Evolutionary conservation across 768 basidiomycete genomes (phyloP).

Genomic region (Suillus hirtellus): DNA sequence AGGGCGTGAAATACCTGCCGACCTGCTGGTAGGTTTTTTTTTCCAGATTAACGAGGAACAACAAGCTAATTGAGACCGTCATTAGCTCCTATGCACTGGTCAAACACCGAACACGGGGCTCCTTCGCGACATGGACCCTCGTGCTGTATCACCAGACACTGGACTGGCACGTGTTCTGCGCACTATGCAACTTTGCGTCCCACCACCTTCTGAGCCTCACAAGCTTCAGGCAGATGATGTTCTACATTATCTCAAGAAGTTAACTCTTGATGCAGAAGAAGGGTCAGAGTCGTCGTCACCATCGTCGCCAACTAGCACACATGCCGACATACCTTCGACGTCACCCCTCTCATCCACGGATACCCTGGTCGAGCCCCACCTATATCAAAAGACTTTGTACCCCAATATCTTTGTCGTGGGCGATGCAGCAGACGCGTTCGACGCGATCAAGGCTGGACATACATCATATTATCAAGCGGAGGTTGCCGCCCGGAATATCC

Average conservation of each 20-base stretch:
- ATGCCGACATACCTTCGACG: not conserved
- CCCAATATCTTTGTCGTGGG: constrained; percentile 62
- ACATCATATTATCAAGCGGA: constrained; percentile 53
- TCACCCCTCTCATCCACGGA: constrained; percentile 13
- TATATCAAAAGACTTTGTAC: constrained; percentile 34
- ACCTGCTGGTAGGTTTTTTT: constrained; percentile 43
- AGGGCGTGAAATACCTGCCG: constrained; percentile 52
- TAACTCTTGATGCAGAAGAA: not conserved
- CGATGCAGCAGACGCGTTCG: constrained; percentile 65
- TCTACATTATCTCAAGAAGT: not conserved
- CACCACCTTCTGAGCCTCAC: not conserved
- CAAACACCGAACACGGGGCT: constrained; percentile 57
- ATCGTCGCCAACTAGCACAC: too few species aligned
- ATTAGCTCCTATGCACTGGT: constrained; percentile 60
- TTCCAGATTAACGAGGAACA: not conserved
- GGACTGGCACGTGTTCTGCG: constrained; percentile 46
- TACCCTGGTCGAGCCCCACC: constrained; percentile 16
- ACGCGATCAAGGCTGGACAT: constrained; percentile 61
- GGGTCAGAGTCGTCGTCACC: too few species aligned
- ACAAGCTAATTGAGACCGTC: not conserved
- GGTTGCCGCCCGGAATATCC: constrained; percentile 56
- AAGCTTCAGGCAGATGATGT: not conserved
- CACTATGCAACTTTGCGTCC: constrained; percentile 45
- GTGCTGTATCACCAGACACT: constrained; percentile 39
- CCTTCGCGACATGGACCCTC: constrained; percentile 42